Conservation (phyloP, 441 rosid species). For the Pelargonium fulgidum region DNA sequence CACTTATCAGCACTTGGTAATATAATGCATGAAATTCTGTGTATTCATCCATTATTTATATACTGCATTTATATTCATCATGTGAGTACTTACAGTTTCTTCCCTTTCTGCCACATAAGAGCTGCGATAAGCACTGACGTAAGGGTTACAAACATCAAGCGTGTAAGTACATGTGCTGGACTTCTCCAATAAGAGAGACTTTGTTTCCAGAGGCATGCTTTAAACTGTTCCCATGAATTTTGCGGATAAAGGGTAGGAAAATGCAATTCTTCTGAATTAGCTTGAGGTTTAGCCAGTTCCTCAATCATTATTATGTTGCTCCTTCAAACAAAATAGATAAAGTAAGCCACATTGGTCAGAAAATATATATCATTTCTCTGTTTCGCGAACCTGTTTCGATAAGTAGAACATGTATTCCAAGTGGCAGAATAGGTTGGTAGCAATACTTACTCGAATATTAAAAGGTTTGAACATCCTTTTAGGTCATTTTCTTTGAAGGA, state of each 20-base stretch:
- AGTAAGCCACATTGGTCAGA: not conserved
- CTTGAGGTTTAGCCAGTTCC: constrained; percentile 34
- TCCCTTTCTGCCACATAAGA: constrained; percentile 54
- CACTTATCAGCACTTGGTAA: too few relatives aligned
- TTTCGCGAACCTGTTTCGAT: too few relatives aligned
- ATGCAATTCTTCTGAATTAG: constrained; percentile 40
- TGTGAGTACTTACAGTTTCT: constrained; percentile 38
- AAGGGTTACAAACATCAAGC: constrained; percentile 23
- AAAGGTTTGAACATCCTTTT: too few relatives aligned
- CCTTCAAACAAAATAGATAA: constrained; percentile 26
- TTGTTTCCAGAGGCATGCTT: constrained; percentile 60
- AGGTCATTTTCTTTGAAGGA: too few relatives aligned
- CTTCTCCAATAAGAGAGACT: constrained; percentile 61
- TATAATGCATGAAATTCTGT: too few relatives aligned
- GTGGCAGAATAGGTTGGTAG: too few relatives aligned
- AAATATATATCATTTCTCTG: too few relatives aligned
- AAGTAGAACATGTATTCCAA: too few relatives aligned
- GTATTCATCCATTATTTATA: too few relatives aligned
- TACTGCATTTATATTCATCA: too few relatives aligned
- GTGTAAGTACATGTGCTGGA: constrained; percentile 46
- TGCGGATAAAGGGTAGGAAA: constrained; percentile 42
- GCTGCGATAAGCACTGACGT: constrained; percentile 46
- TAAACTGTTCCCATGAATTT: constrained; percentile 52
- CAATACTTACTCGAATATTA: too few relatives aligned
- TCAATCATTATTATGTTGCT: constrained; percentile 31